phyloP scores from a whole-genome alignment of 2,329 filamentous ascomycete genomes.

The Hymenoscyphus occultus region DNA sequence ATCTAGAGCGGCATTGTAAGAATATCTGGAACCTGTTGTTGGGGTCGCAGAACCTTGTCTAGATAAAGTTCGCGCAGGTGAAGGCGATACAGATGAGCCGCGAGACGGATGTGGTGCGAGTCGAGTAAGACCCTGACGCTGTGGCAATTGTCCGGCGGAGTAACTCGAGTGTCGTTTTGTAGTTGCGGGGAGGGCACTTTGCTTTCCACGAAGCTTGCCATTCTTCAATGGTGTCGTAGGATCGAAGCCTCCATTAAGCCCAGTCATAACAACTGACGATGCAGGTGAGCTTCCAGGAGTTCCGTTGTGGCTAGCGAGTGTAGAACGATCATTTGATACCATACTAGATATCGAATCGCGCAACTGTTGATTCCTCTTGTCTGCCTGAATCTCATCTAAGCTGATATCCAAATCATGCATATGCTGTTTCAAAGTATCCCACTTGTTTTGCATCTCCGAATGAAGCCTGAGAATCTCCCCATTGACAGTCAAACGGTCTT shows the following conservation, averaged over 20 bases:
- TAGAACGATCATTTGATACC: conserved; percentile 51
- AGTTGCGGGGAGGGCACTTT: conserved; percentile 42
- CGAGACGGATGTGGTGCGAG: conserved; percentile 43
- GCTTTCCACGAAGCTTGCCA: conserved; percentile 33
- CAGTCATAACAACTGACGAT: conserved; percentile 58
- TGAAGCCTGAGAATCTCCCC: conserved; percentile 88
- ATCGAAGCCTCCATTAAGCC: conserved; percentile 43
- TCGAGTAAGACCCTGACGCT: conserved; percentile 34
- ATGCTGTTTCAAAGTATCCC: conserved; percentile 70
- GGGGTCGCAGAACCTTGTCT: conserved; percentile 50
- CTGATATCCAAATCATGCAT: conserved; percentile 74
- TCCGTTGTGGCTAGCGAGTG: conserved; percentile 42
- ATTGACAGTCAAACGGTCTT: conserved; percentile 92
- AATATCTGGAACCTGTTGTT: conserved; percentile 41
- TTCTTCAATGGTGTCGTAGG: conserved; percentile 33
- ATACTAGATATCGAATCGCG: conserved; percentile 93
- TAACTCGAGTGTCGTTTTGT: conserved; percentile 45
- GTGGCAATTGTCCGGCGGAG: conserved; percentile 40
- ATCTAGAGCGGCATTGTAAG: conserved; percentile 47
- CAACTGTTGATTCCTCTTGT: conserved; percentile 67
- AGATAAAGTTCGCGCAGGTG: conserved; percentile 37
- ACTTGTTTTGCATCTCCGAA: conserved; percentile 79
- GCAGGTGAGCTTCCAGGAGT: conserved; percentile 62
- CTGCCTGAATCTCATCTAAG: conserved; percentile 68
- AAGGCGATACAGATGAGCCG: conserved; percentile 35